phyloP scores from a whole-genome alignment of 495 filamentous ascomycete genomes.

The Penicillium chermesinum region DNA sequence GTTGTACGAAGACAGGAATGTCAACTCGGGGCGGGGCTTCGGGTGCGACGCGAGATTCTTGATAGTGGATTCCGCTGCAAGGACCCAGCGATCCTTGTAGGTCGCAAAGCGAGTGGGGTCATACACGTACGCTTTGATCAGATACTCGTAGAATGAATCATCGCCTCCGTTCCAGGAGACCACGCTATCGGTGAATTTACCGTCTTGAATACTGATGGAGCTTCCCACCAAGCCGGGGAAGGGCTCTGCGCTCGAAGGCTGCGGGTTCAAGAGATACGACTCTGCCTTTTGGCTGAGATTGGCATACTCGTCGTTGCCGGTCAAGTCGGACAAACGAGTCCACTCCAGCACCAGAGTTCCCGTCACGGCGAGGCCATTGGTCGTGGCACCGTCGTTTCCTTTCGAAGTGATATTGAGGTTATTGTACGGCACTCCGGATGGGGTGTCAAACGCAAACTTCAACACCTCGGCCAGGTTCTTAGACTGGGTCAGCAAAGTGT shows the following conservation, averaged over 20 bases:
- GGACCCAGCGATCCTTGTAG: constrained; percentile 71
- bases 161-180: constrained; percentile 79
- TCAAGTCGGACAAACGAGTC: constrained; percentile 76
- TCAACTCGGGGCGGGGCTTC: constrained; percentile 60
- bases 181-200: constrained; percentile 57
- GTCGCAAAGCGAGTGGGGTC: constrained; percentile 56
- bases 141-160: constrained; percentile 88
- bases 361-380: constrained; percentile 65
- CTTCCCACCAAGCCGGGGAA: constrained; percentile 76
- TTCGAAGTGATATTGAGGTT: constrained; percentile 53
- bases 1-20: constrained; percentile 64
- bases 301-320: constrained; percentile 61
- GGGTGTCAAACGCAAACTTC: constrained; percentile 72
- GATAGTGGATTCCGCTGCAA: constrained; percentile 73
- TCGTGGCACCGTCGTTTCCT: constrained; percentile 43
- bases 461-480: constrained; percentile 64
- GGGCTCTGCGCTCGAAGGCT: constrained; percentile 58
- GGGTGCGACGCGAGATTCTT: constrained; percentile 70
- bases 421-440: constrained; percentile 73
- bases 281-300: constrained; percentile 63
- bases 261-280: constrained; percentile 63
- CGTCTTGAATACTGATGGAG: constrained; percentile 56
- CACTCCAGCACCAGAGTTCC: constrained; percentile 80
- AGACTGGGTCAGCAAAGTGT: constrained; percentile 60
- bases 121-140: constrained; percentile 92